Base-by-base conservation (phyloP, 148 eudicot species). In the Camellia granthamiana region DNA sequence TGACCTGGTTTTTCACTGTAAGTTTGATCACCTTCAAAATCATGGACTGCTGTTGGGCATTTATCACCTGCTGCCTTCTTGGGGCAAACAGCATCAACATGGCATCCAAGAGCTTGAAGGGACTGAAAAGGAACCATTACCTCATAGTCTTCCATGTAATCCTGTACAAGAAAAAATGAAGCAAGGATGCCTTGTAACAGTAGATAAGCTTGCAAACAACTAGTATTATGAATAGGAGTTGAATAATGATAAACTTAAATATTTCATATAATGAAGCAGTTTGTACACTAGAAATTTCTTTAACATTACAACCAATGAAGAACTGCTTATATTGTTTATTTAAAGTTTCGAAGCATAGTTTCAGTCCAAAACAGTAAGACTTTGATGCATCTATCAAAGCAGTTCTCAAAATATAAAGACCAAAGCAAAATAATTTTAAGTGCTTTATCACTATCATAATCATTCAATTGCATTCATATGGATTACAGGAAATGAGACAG, bases 61-160 rank as follows among this genome's bases (percentile, higher is more conserved):
- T 55, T 84, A 69, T 92, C 94, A 23, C 99, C 99, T 12, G 90
- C 85, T 52, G 74, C 84, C 87, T 96, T 96, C 78, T 88, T 88
- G 23, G 99, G 99, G 80, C 99, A 96, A 76, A 96, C 91, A 13
- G 99, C 97, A 81, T 96, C 98, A 58, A 96, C 98, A 78, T 96
- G 95, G 80, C 99, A 96, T 77, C 92, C 99, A 64, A 96, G 90
- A 80, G 98, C 99, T 91, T 94, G 95, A 80, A 96, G 87, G 75
- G 98, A 89, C 82, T 94, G 99, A 73, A 92, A 96, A 77, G 99
- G 99, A 59, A 96, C 99, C 94, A 74, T 86, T 64, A 94, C 90
- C 86, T 96, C 99, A 62, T 96, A 96, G 84, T 94, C 98, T 84
- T 96, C 99, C 97, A 96, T 94, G 86, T 86, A 96, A 85, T 96